These are phyloP conservation scores for Cichorium intybus DNA, from an alignment of 140 eudicot genomes.

Conservation along the genomic window DNA sequence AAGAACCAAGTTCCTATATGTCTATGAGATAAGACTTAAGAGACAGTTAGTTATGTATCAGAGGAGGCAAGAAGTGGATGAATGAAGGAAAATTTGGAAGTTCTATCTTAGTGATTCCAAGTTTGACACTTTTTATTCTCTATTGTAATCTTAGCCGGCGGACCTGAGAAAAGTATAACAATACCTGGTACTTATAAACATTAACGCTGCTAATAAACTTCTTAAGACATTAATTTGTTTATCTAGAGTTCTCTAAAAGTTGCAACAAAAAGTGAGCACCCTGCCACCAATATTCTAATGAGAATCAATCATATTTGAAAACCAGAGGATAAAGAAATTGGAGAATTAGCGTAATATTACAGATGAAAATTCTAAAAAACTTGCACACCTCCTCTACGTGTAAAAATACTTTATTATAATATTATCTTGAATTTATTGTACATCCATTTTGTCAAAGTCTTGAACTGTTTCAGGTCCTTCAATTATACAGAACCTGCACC, in stretches of 20 bases:
- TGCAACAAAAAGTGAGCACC: neutral
- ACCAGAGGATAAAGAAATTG: neutral
- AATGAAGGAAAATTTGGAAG: constrained; percentile 90
- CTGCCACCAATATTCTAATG: neutral
- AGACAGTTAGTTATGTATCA: constrained; percentile 47
- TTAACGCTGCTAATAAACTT: neutral
- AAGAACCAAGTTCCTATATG: neutral
- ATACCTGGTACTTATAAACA: neutral
- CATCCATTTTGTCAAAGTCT: no score
- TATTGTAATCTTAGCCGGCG: constrained; percentile 92
- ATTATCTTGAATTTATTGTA: no score
- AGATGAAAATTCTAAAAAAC: constrained; percentile 18
- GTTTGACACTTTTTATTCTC: constrained; percentile 75
- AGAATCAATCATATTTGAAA: neutral
- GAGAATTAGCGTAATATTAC: neutral
- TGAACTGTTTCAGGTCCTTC: no score
- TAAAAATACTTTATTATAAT: constrained; percentile 67
- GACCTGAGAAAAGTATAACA: constrained; percentile 49
- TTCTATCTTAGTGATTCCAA: constrained; percentile 71
- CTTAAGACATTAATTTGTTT: neutral
- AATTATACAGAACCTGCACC: no score
- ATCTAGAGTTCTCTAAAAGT: neutral
- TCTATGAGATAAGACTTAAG: neutral
- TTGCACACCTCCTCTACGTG: constrained; percentile 84
- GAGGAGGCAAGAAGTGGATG: constrained; percentile 94